Evolutionary conservation across 495 filamentous ascomycete species (phyloP).

Genomic region (Podospora conica): DNA sequence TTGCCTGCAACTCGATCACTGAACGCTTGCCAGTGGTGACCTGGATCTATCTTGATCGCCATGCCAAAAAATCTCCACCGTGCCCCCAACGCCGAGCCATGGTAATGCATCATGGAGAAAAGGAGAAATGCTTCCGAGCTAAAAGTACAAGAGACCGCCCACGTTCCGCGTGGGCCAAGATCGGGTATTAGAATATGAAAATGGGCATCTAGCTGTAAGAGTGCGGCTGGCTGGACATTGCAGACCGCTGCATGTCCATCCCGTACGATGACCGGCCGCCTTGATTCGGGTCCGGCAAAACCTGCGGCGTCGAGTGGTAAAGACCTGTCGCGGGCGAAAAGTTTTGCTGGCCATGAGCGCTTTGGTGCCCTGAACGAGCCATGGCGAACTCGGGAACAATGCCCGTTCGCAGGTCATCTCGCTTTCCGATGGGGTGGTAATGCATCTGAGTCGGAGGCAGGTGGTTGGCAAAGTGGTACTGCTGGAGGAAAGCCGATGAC

Average conservation of each 20-base stretch:
- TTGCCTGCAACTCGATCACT: not conserved
- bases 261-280: slow-evolving; percentile 1
- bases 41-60: not conserved
- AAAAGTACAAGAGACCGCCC: slow-evolving; percentile 8
- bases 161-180: not conserved
- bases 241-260: not conserved
- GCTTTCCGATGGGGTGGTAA: slow-evolving; percentile 82
- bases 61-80: not conserved
- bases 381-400: slow-evolving; percentile 66
- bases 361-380: slow-evolving; percentile 14
- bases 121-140: not conserved
- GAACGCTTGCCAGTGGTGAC: not conserved
- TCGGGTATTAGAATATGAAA: not conserved
- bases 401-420: slow-evolving; percentile 71
- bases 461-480: slow-evolving; percentile 52
- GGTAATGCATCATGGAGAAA: slow-evolving; percentile 13
- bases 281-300: slow-evolving; percentile 19
- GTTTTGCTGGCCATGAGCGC: not conserved
- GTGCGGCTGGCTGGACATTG: slow-evolving; percentile 1
- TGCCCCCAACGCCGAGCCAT: slow-evolving; percentile 18
- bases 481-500: slow-evolving; percentile 70
- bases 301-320: slow-evolving; percentile 6
- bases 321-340: not conserved
- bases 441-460: slow-evolving; percentile 75
- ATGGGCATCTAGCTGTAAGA: not conserved